Evolutionary conservation across 805 yeast species (phyloP).

Genomic region (Starmerella tilneyi): DNA sequence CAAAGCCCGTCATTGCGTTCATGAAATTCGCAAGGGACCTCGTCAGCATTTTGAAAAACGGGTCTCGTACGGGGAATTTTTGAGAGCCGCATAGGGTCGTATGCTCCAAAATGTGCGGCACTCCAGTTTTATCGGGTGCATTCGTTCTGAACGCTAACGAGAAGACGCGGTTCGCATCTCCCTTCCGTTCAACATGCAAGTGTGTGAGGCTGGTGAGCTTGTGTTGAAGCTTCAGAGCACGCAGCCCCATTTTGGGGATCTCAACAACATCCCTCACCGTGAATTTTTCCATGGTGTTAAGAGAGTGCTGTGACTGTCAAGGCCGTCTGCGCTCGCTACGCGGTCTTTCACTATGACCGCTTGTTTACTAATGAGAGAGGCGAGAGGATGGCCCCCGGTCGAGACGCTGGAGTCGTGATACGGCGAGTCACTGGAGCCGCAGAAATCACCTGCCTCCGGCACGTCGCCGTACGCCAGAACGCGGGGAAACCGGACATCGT

Average conservation of each 20-base stretch:
- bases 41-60: constrained; percentile 94
- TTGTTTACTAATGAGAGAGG: too few relatives aligned
- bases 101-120: constrained; percentile 93
- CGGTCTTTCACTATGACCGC: too few relatives aligned
- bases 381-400: too few relatives aligned
- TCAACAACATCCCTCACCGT: constrained; percentile 51
- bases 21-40: constrained; percentile 89
- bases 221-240: constrained; percentile 68
- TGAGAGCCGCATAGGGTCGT: constrained; percentile 91
- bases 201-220: constrained; percentile 63
- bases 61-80: constrained; percentile 89
- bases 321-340: too few relatives aligned
- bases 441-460: too few relatives aligned
- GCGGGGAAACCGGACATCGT: not conserved
- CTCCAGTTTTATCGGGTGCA: constrained; percentile 90
- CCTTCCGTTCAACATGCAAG: constrained; percentile 64
- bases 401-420: too few relatives aligned
- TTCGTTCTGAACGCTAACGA: constrained; percentile 84
- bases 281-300: constrained; percentile 40
- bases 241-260: constrained; percentile 71
- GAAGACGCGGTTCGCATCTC: constrained; percentile 79
- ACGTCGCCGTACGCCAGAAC: not conserved
- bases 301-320: not conserved
- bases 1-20: constrained; percentile 99
- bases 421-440: too few relatives aligned